Evolutionary conservation across 1,139 yeast species (phyloP), one percentile per base, ranked within the genome.

Genomic region (Zygosaccharomyces sapae): DNA sequence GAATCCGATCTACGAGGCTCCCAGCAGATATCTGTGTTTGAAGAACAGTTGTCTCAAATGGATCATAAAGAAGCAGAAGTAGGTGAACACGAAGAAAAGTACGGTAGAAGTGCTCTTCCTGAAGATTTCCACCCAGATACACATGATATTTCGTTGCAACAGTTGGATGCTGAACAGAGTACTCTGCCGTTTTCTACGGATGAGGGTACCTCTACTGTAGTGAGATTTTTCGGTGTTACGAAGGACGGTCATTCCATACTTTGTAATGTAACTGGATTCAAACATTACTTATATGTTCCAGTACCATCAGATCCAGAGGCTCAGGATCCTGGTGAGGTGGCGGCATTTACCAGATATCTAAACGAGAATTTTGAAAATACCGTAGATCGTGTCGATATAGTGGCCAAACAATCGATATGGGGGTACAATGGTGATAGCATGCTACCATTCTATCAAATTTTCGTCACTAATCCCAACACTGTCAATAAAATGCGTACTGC

Each of bases 201-300:
- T 46, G 57, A 56, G 33, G 58, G 59, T 31, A 63, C 67, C 3
- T 75, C 79, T 22, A 76, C 83, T 0, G 73, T 77, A 4, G 87
- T 92, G 1, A 77, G 96, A 49, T 84, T 94, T 62, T 94, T 90
- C 66, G 99, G 99, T 48, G 88, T 94, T 30, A 89, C 98, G 0
- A 79, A 76, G 47, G 82, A 80, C 49, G 98, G 98, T 3, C 72
- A 88, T 61, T 86, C 97, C 0, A 88, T 94, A 18, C 73, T 90
- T 52, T 90, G 97, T 70, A 88, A 83, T 57, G 94, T 94, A 16
- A 79, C 85, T 2, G 96, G 95, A 7, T 94, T 94, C 63, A 68
- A 79, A 49, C 98, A 94, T 63, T 94, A 94, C 65, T 78, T 94
- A 53, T 94, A 88, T 58, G 94, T 86, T 2, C 96, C 97, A 0